phyloP scores from a whole-genome alignment of 2,329 filamentous ascomycete genomes.

The Lachnellula occidentalis region DNA sequence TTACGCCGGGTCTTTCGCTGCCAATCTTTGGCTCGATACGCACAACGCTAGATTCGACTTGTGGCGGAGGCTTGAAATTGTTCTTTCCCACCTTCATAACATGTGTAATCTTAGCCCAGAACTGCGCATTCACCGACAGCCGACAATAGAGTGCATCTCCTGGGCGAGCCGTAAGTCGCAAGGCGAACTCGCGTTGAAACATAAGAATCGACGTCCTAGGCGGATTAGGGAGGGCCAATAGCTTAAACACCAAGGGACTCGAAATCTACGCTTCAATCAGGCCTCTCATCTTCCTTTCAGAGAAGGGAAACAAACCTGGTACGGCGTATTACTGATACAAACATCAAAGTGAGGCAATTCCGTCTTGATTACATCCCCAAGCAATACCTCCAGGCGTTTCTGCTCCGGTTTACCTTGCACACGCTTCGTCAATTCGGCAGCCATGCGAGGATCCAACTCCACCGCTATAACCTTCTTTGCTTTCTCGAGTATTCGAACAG shows the following conservation, averaged over 20 bases:
- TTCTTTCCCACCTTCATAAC: conserved; percentile 94
- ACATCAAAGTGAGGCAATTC: conserved; percentile 68
- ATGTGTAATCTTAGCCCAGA: conserved; percentile 69
- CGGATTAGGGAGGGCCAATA: conserved; percentile 74
- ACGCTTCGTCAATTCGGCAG: conserved; percentile 83
- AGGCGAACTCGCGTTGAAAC: conserved; percentile 93
- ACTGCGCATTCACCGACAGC: conserved; percentile 89
- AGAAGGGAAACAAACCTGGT: conserved; percentile 43
- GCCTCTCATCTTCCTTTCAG: conserved; percentile 10
- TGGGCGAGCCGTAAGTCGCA: conserved; percentile 80
- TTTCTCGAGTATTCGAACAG: conserved; percentile 80
- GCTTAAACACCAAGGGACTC: conserved; percentile 80
- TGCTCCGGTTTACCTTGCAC: conserved; percentile 84
- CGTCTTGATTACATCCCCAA: conserved; percentile 92
- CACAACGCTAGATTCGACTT: conserved; percentile 88
- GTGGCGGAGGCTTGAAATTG: conserved; percentile 92
- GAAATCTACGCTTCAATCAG: conserved; percentile 57
- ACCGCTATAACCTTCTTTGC: conserved; percentile 78
- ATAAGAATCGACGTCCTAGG: conserved; percentile 85
- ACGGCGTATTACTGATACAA: conserved; percentile 66
- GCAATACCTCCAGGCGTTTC: conserved; percentile 77
- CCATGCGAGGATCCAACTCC: conserved; percentile 91
- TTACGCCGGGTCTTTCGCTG: conserved; percentile 71
- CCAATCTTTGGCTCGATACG: conserved; percentile 83
- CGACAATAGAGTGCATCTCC: conserved; percentile 86